Evolutionary conservation across 176 grass and related monocot genomes (phyloP).

Genomic region (Oryza nivara): DNA sequence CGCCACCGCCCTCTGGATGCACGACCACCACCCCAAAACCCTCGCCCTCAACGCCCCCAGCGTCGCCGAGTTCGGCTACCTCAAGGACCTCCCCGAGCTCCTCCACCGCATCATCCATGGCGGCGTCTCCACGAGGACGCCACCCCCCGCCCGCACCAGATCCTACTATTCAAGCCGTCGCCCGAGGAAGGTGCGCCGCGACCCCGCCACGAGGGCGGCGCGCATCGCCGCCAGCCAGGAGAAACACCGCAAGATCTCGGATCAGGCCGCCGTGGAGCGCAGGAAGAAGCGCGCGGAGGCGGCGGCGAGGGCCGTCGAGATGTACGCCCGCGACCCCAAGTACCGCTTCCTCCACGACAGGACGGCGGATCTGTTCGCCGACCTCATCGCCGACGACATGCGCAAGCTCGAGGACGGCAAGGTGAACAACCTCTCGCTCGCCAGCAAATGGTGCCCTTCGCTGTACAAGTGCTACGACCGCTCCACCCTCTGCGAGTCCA

Average conservation of each 20-base stretch:
- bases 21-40: slow-evolving; percentile 64
- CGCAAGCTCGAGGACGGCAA: slow-evolving; percentile 52
- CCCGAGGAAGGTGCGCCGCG: neutral
- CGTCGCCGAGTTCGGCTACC: slow-evolving; percentile 59
- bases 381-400: slow-evolving; percentile 65
- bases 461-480: slow-evolving; percentile 75
- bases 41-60: slow-evolving; percentile 65
- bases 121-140: slow-evolving; percentile 46
- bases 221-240: slow-evolving; percentile 44
- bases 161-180: too few species aligned
- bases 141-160: neutral
- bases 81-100: slow-evolving; percentile 96
- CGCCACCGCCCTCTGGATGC: slow-evolving; percentile 73
- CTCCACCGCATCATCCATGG: slow-evolving; percentile 74
- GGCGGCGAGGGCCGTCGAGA: slow-evolving; percentile 49
- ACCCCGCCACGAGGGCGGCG: slow-evolving; percentile 44
- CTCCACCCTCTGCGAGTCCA: slow-evolving; percentile 80
- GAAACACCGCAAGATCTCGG: slow-evolving; percentile 14
- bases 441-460: slow-evolving; percentile 86
- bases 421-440: slow-evolving; percentile 48
- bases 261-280: slow-evolving; percentile 25
- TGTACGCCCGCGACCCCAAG: slow-evolving; percentile 48
- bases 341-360: slow-evolving; percentile 79
- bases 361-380: slow-evolving; percentile 64
- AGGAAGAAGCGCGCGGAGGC: slow-evolving; percentile 42